A percentile compares a stretch with the other conserved stretches of the same genome.
Conservation (phyloP, 2,329 filamentous ascomycete species). For the Cytospora leucostoma region DNA sequence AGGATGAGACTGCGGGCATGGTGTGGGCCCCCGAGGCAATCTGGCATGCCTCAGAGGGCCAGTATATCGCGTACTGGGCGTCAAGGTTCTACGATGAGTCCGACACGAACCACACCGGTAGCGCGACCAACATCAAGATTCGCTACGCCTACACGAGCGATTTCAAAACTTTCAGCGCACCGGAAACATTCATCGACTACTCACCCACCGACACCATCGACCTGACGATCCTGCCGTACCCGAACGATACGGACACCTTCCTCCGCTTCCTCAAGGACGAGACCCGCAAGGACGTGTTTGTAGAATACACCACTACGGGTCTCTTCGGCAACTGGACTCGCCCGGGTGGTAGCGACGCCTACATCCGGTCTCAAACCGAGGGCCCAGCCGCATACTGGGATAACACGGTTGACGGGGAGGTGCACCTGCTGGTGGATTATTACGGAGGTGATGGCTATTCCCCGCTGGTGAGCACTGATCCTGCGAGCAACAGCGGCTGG, state of each 20-base stretch:
- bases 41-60: slow-evolving; percentile 48
- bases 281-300: slow-evolving; percentile 52
- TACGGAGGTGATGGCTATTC: slow-evolving; percentile 51
- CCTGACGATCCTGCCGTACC: slow-evolving; percentile 55
- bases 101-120: slow-evolving; percentile 51
- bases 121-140: slow-evolving; percentile 47
- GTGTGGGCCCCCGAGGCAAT: slow-evolving; percentile 60
- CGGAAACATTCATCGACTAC: slow-evolving; percentile 53
- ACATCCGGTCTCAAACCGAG: slow-evolving; percentile 46
- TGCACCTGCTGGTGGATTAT: slow-evolving; percentile 53
- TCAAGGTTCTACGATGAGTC: slow-evolving; percentile 51
- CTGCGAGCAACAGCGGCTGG: slow-evolving; percentile 48
- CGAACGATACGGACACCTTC: slow-evolving; percentile 41
- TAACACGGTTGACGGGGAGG: slow-evolving; percentile 41
- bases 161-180: slow-evolving; percentile 53
- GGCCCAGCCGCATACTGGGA: slow-evolving; percentile 49
- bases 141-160: slow-evolving; percentile 58
- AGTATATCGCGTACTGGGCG: slow-evolving; percentile 51
- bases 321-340: slow-evolving; percentile 55
- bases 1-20: slow-evolving; percentile 57
- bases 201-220: slow-evolving; percentile 53
- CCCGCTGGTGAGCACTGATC: slow-evolving; percentile 49
- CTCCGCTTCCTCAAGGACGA: slow-evolving; percentile 60
- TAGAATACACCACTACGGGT: slow-evolving; percentile 49
- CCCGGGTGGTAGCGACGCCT: slow-evolving; percentile 45